Conservation (phyloP, 257 asterid genomes). For the Salvia miltiorrhiza region DNA sequence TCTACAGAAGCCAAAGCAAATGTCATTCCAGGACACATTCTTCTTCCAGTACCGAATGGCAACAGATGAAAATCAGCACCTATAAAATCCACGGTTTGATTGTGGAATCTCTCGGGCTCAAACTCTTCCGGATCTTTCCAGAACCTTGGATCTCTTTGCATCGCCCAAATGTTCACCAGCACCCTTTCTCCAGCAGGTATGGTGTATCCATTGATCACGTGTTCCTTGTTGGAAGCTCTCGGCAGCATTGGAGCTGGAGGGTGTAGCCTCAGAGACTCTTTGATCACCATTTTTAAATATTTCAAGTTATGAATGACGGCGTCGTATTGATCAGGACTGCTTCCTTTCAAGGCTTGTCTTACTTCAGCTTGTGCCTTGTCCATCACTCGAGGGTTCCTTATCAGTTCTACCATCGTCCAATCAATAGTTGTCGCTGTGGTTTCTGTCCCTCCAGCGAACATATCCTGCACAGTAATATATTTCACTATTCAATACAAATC, state of each 20-base stretch:
- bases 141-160: constrained; percentile 28
- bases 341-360: neutral
- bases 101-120: constrained; percentile 22
- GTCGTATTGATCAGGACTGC: neutral
- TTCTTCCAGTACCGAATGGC: constrained; percentile 37
- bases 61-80: constrained; percentile 24
- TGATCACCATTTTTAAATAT: constrained; percentile 24
- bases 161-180: constrained; percentile 34
- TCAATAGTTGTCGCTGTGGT: constrained; percentile 20
- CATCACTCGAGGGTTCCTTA: constrained; percentile 2
- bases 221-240: constrained; percentile 12
- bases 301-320: constrained; percentile 15
- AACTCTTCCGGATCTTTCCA: constrained; percentile 30
- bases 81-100: constrained; percentile 5
- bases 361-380: constrained; percentile 13
- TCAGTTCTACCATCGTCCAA: constrained; percentile 33
- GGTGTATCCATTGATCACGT: constrained; percentile 10
- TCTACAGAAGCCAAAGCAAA: constrained; percentile 24
- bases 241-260: constrained; percentile 16
- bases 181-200: constrained; percentile 24
- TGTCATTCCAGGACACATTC: constrained; percentile 32
- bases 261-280: constrained; percentile 21
- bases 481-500: too few species aligned
- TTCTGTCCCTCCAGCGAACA: constrained; percentile 13
- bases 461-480: constrained; percentile 16